Base-by-base conservation (phyloP, 192 early-diverging fungal species). In the Coemansia sp. region DNA sequence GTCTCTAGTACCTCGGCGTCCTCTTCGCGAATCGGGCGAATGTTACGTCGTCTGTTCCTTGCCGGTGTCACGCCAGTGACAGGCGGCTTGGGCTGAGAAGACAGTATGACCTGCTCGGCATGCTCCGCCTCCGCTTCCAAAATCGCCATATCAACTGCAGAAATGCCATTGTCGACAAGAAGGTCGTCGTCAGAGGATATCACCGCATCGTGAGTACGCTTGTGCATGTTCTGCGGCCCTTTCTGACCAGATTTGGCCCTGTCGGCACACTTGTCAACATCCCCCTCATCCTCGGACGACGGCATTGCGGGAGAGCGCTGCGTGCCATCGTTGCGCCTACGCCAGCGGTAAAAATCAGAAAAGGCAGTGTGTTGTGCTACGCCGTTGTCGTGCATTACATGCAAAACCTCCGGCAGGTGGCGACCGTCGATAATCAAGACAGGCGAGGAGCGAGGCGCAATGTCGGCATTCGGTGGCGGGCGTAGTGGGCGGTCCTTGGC, bases 21-120 rank as follows among this genome's bases (percentile, higher is more conserved):
- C 36, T 78, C 77, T 15, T 73, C 68, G 31, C 71, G 75, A 47
- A 82, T 82, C 15, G 61, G 39, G 20, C 70, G 71, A 50, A 87
- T 82, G 29, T 87, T 74, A 34, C 75, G 61, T 0, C 78, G 72
- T 1, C 79, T 52, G 5, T 61, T 44, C 3, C 55, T 58, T 16
- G 55, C 55, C 16, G 55, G 27, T 2, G 15, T 16, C 29, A 33
- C 29, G 0, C 16, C 5, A 13, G 31, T 34, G 18, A 12, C 5
- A 29, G 31, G 27, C 29, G 3, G 13, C 20, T 24, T 20, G 20
- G 22, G 22, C 50, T 20, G 50, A 20, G 50, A 52, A 11, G 50
- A 22, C 6, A 52, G 10, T 8, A 24, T 22, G 12, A 3, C 20
- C 50, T 52, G 50, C 50, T 52, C 20, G n/a, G 50, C 50, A n/a